A percentile compares a stretch with the other conserved stretches of the same genome.
Conservation (phyloP, 192 early-diverging fungal species). For the Gonapodya sp. region DNA sequence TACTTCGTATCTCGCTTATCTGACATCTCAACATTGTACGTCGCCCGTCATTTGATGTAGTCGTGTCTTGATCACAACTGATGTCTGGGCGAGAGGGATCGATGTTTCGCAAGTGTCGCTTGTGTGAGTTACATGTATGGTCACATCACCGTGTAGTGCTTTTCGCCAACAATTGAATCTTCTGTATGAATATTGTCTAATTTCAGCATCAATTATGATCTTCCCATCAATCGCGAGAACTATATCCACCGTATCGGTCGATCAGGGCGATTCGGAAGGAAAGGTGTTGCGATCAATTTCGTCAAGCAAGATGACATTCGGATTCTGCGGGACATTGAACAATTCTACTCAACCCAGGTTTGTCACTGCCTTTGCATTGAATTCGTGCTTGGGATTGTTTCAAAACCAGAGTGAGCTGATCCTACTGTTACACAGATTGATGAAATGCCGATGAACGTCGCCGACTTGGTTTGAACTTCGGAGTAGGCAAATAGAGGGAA, state of each 20-base stretch:
- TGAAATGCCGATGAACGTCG: slow-evolving; percentile 80
- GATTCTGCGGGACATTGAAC: slow-evolving; percentile 93
- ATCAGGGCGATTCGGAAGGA: slow-evolving; percentile 93
- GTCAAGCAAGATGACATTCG: slow-evolving; percentile 88
- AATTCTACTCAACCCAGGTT: slow-evolving; percentile 81
- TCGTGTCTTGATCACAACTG: slow-evolving; percentile 95
- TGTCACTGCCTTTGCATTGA: no score
- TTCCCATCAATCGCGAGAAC: slow-evolving; percentile 89
- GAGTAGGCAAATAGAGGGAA: no score
- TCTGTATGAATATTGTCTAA: no score
- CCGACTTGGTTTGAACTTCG: neutral
- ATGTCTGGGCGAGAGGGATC: slow-evolving; percentile 98
- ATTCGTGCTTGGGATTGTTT: neutral
- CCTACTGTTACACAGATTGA: slow-evolving; percentile 60
- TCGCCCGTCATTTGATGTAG: slow-evolving; percentile 27
- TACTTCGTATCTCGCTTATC: neutral
- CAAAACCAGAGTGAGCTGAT: no score
- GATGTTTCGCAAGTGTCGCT: slow-evolving; percentile 98
- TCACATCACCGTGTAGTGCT: neutral
- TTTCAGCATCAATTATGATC: slow-evolving; percentile 80
- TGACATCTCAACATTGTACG: neutral
- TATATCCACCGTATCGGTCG: slow-evolving; percentile 99
- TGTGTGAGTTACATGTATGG: slow-evolving; percentile 29
- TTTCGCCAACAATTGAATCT: neutral
- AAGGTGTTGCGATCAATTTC: slow-evolving; percentile 99